Evolutionary conservation across 202 grass and related monocot species (phyloP).

Genomic region (Zizania palustris): DNA sequence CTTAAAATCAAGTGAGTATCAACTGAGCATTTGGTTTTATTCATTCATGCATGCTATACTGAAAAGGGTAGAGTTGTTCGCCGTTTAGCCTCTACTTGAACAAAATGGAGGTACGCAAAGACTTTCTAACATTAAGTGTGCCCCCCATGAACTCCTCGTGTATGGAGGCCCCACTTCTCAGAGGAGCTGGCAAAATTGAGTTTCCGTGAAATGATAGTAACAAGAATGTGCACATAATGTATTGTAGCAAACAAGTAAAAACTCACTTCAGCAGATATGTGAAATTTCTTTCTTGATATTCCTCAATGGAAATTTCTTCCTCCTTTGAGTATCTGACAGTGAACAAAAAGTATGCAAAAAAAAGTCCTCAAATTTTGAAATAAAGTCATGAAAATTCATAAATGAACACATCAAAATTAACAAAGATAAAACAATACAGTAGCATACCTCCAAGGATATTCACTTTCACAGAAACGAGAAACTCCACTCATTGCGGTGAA

Average conservation of each 20-base stretch:
- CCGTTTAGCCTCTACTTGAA: neutral
- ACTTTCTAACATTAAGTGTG: neutral
- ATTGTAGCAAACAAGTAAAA: constrained; percentile 2
- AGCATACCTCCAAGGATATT: constrained; percentile 91
- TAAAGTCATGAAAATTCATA: neutral
- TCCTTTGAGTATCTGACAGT: constrained; percentile 84
- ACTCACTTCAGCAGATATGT: constrained; percentile 92
- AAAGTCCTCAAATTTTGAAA: neutral
- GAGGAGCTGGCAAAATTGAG: neutral
- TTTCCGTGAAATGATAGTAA: neutral
- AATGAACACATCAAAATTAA: neutral
- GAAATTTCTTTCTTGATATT: constrained; percentile 79
- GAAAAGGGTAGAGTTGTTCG: neutral
- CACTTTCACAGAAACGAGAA: constrained; percentile 92
- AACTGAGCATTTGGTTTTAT: neutral
- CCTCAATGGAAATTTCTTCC: constrained; percentile 66
- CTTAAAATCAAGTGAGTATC: neutral
- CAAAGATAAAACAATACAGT: neutral
- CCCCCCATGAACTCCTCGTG: neutral
- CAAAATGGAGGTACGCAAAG: neutral
- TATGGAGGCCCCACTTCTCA: neutral
- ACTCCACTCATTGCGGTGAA: constrained; percentile 94
- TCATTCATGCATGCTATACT: neutral
- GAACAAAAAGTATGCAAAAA: neutral
- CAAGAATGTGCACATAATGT: constrained; percentile 5